A percentile compares a stretch with the other conserved stretches of the same genome.
These are phyloP conservation scores for Ephemerocybe angulata DNA, from an alignment of 768 basidiomycete genomes.

Conservation along the genomic window DNA sequence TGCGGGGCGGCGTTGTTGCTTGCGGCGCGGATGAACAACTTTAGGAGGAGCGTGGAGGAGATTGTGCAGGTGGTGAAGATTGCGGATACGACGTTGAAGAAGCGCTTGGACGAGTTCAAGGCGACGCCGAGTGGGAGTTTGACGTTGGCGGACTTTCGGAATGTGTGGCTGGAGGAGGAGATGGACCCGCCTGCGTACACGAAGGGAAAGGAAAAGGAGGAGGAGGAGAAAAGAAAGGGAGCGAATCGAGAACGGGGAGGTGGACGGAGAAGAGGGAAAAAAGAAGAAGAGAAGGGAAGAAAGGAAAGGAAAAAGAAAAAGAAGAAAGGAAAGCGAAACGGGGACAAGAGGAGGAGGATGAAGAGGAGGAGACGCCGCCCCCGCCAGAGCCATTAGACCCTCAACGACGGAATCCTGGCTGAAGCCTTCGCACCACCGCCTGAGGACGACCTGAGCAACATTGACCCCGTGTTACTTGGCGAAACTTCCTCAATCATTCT, in stretches of 20 bases:
- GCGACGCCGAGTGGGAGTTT: conserved; percentile 80
- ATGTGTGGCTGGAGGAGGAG: conserved; percentile 87
- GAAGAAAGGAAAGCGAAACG: conserved; percentile 36
- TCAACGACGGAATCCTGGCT: too few relatives aligned
- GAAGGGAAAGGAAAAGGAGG: conserved; percentile 69
- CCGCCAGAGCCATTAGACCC: too few relatives aligned
- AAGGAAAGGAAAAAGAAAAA: conserved; percentile 28
- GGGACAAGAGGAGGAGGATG: conserved; percentile 32
- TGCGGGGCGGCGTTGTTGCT: conserved; percentile 94
- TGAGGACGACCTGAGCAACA: conserved; percentile 43
- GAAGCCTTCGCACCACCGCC: conserved; percentile 29
- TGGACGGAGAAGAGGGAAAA: conserved; percentile 22
- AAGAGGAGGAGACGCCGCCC: conserved; percentile 25
- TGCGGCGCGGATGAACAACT: conserved; percentile 98
- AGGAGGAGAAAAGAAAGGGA: conserved; percentile 44
- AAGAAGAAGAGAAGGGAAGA: conserved; percentile 31
- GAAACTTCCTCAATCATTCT: conserved; percentile 4
- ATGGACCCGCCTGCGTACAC: conserved; percentile 90
- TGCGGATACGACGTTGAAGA: conserved; percentile 91
- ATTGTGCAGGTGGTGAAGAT: conserved; percentile 99
- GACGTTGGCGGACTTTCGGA: conserved; percentile 86
- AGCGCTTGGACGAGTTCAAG: conserved; percentile 93
- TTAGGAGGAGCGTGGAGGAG: conserved; percentile 87
- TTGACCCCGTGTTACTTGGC: conserved; percentile 53
- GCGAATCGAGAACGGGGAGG: conserved; percentile 27